These are phyloP conservation scores for Rhododendron griersonianum DNA, from an alignment of 148 eudicot species.

Conservation along the genomic window DNA sequence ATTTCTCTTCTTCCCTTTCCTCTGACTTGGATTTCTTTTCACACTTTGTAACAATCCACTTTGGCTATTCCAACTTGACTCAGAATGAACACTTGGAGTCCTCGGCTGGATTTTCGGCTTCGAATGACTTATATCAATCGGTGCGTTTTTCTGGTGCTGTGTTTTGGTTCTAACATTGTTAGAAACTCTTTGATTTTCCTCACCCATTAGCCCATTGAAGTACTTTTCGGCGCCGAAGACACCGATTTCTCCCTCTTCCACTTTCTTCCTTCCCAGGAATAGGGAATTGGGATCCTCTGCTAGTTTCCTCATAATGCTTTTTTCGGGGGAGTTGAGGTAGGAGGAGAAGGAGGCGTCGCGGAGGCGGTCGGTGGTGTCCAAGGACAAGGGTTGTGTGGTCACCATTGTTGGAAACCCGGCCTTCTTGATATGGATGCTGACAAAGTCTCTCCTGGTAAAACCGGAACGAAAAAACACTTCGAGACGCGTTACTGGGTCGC, in stretches of 20 bases:
- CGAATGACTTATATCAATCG: constrained; percentile 3
- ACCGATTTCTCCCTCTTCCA: constrained; percentile 52
- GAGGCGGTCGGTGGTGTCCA: constrained; percentile 8
- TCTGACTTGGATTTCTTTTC: constrained; percentile 20
- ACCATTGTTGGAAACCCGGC: constrained; percentile 21
- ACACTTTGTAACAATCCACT: constrained; percentile 32
- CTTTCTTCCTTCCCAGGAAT: constrained; percentile 17
- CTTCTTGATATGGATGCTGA: too few species aligned
- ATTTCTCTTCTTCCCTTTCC: constrained; percentile 20
- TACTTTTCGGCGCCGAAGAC: constrained; percentile 72
- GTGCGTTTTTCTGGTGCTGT: constrained; percentile 11
- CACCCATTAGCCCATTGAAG: constrained; percentile 38
- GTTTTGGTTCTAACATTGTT: constrained; percentile 3
- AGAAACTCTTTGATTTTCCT: constrained; percentile 13
- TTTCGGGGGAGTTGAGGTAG: constrained; percentile 45
- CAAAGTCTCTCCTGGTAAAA: too few species aligned
- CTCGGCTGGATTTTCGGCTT: constrained; percentile 20
- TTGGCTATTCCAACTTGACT: constrained; percentile 67
- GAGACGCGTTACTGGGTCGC: too few species aligned
- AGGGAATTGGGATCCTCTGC: constrained; percentile 17
- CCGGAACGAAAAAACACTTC: too few species aligned
- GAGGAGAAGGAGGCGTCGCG: constrained; percentile 51
- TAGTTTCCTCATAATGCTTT: constrained; percentile 26
- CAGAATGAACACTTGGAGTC: constrained; percentile 56
- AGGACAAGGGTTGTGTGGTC: constrained; percentile 13